Conservation (phyloP, 768 basidiomycete species). For the Gloeopeniophorella convolvens region DNA sequence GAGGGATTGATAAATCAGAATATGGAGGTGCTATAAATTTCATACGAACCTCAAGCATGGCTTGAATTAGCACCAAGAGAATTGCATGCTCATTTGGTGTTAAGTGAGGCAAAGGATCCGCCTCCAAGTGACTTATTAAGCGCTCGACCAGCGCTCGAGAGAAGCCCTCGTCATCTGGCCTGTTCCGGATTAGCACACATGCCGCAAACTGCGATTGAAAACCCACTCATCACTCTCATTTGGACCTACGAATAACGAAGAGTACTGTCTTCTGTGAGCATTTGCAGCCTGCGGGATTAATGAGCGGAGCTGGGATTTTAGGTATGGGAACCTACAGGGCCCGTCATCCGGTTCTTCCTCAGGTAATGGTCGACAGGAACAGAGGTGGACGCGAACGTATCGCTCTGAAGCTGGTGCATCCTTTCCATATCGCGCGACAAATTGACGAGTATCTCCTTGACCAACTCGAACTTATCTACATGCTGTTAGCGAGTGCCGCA, state of each 20-base stretch:
- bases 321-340: constrained; percentile 9
- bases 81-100: constrained; percentile 78
- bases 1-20: constrained; percentile 4
- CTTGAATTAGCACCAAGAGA: constrained; percentile 77
- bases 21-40: constrained; percentile 1
- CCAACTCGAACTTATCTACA: constrained; percentile 76
- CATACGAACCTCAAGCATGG: constrained; percentile 70
- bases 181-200: constrained; percentile 9
- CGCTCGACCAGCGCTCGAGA: constrained; percentile 51
- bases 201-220: not conserved
- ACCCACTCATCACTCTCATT: constrained; percentile 42
- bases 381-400: constrained; percentile 35
- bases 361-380: constrained; percentile 56
- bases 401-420: constrained; percentile 21
- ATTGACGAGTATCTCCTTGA: constrained; percentile 72
- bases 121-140: constrained; percentile 61
- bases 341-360: constrained; percentile 30
- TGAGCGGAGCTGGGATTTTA: not conserved
- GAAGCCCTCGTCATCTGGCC: constrained; percentile 51
- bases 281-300: constrained; percentile 8
- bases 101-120: constrained; percentile 58
- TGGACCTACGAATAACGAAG: constrained; percentile 45
- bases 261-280: constrained; percentile 36
- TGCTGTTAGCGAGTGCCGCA: not conserved
- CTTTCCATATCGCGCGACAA: constrained; percentile 45